Evolutionary conservation across 352 stramenopile species (phyloP), one percentile per base, ranked within the genome.

Genomic region (Pythium aphanidermatum): DNA sequence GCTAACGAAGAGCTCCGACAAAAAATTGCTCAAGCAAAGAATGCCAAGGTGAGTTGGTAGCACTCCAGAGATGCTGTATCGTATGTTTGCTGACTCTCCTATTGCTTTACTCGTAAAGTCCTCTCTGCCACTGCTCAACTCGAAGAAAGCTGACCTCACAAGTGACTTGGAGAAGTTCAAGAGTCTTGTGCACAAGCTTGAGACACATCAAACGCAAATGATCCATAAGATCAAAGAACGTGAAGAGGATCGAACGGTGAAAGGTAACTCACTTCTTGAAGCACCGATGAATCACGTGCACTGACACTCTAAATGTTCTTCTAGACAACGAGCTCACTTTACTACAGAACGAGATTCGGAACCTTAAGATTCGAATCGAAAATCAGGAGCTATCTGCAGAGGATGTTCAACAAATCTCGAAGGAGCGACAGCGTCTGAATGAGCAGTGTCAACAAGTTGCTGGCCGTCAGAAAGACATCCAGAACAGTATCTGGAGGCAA

Each of bases 121-220:
- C 8, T 83, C 80, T 20, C 59, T 98, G 13, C 74, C 90, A 16
- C 59, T 77, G 31, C 63, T 96, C 10, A 65, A 80, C 25, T 54
- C 91, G 42, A 96, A 95, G 30, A 85, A 95, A 46, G 68, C 72
- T 25, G 83, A 97, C 30, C 92, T 87, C 36, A 55, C 73, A 10
- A 86, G 68, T 30, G 92, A 98, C 51, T 72, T 96, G 29, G 78
- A 87, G 24, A 97, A 98, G 63, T 98, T 98, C 51, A 67, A 91
- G 29, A 75, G 84, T 21, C 68, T 98, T 1, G 75, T 98, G 8
- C 34, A 63, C 16, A 63, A 94, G 48, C 72, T 97, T 40, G 75
- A 95, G 19, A 72, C 68, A 11, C 67, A 93, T 55, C 77, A 92
- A 31, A 16, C 32, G 6, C 75, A 80, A 34, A 50, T 98, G 10